phyloP scores from a whole-genome alignment of 75 land plant species.

The Sequoiadendron giganteum region DNA sequence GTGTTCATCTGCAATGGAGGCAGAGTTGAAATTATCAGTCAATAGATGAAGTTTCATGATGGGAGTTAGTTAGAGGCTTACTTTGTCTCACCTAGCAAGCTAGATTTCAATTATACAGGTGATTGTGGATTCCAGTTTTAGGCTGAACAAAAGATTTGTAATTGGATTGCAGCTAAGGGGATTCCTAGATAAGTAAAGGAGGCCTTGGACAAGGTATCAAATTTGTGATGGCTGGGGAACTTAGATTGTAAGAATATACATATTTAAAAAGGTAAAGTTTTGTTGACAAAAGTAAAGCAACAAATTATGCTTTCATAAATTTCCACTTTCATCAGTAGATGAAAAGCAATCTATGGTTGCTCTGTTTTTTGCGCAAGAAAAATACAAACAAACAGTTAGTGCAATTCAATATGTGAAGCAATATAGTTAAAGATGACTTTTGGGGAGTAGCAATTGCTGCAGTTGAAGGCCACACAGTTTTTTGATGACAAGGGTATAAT shows the following conservation, averaged over 20 bases:
- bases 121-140: background rate
- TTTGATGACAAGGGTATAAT: background rate
- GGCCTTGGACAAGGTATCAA: background rate
- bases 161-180: background rate
- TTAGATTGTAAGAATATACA: too few relatives aligned
- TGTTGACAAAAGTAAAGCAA: background rate
- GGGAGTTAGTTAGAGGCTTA: background rate
- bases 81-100: background rate
- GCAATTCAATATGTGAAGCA: background rate
- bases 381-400: too few relatives aligned
- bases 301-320: background rate
- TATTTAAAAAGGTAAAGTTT: background rate
- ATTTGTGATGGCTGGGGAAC: background rate
- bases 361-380: background rate
- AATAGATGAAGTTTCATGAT: too few relatives aligned
- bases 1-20: background rate
- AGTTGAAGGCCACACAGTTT: background rate
- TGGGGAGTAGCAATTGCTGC: background rate
- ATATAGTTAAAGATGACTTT: background rate
- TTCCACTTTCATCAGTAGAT: background rate
- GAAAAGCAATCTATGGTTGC: background rate
- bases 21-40: background rate
- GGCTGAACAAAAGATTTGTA: too few relatives aligned
- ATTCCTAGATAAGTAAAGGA: background rate
- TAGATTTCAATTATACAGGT: background rate